A percentile compares a stretch with the other conserved stretches of the same genome.
Evolutionary conservation across 164 flowering plant genomes (phyloP).

Genomic region (Aristolochia californica): DNA sequence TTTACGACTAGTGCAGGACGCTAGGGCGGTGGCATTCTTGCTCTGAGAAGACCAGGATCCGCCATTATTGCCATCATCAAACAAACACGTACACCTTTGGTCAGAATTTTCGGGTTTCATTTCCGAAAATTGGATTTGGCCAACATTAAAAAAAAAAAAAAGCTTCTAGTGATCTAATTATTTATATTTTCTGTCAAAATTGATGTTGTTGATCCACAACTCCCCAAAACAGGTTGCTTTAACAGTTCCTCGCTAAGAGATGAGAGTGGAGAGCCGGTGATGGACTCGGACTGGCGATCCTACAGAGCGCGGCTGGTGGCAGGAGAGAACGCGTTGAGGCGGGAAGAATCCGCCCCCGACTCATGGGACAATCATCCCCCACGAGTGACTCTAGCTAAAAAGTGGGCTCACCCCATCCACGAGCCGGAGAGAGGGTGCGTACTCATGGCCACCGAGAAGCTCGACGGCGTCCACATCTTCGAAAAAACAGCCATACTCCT

Average conservation of each 20-base stretch:
- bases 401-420: slow-evolving; percentile 71
- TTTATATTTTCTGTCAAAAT: too few species aligned
- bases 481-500: slow-evolving; percentile 73
- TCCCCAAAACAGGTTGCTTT: slow-evolving; percentile 42
- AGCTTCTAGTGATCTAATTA: too few species aligned
- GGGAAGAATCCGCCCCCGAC: slow-evolving; percentile 31
- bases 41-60: too few species aligned
- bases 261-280: slow-evolving; percentile 20
- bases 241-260: slow-evolving; percentile 22
- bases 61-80: too few species aligned
- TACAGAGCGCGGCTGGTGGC: slow-evolving; percentile 75
- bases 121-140: too few species aligned
- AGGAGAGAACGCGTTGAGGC: slow-evolving; percentile 23
- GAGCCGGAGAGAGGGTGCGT: slow-evolving; percentile 87
- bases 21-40: too few species aligned
- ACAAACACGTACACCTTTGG: too few species aligned
- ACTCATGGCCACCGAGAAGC: slow-evolving; percentile 80
- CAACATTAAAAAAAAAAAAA: too few species aligned
- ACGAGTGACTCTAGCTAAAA: slow-evolving; percentile 23
- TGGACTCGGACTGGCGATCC: slow-evolving; percentile 61
- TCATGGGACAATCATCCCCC: slow-evolving; percentile 17
- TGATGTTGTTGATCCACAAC: too few species aligned
- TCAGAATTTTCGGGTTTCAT: too few species aligned
- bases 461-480: slow-evolving; percentile 91
- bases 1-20: too few species aligned